A percentile compares a stretch with the other conserved stretches of the same genome.
Evolutionary conservation across 768 basidiomycete genomes (phyloP).

Genomic region (Pisolithus orientalis): DNA sequence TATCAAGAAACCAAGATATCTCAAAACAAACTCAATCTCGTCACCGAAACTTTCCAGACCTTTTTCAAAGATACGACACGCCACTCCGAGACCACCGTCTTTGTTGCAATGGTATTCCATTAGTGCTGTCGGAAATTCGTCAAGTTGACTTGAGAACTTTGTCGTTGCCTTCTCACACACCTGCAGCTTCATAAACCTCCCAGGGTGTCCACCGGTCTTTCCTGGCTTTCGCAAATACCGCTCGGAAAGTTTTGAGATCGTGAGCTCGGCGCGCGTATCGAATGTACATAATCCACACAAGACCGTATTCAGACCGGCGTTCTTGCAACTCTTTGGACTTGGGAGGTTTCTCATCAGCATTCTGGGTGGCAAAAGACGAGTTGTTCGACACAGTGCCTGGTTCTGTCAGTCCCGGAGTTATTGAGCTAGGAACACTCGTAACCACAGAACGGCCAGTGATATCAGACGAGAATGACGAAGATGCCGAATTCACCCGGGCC

Average conservation of each 20-base stretch:
- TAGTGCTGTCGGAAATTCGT: conserved; percentile 47
- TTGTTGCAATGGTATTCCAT: conserved; percentile 93
- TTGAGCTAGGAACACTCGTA: conserved; percentile 15
- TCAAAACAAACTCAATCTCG: conserved; percentile 78
- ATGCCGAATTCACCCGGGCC: conserved; percentile 32
- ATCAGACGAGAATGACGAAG: conserved; percentile 35
- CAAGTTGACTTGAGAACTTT: conserved; percentile 1
- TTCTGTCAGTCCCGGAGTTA: conserved; percentile 16
- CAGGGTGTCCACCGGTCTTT: conserved; percentile 74
- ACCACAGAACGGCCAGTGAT: conserved; percentile 21
- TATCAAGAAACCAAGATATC: conserved; percentile 90
- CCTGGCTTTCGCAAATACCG: conserved; percentile 76
- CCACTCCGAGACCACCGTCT: conserved; percentile 63
- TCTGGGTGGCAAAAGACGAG: conserved; percentile 45
- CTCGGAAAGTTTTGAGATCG: conserved; percentile 73
- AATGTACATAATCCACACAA: conserved; percentile 90
- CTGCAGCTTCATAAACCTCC: conserved; percentile 92
- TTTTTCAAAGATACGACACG: conserved; percentile 89
- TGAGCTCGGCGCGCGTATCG: conserved; percentile 85
- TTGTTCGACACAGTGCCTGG: conserved; percentile 32
- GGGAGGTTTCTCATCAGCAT: conserved; percentile 46
- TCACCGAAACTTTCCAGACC: conserved; percentile 80
- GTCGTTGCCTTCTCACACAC: conserved; percentile 32
- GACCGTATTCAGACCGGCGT: conserved; percentile 62
- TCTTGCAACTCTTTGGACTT: conserved; percentile 49